These are phyloP conservation scores for Hyphochytrium catenoides DNA, from an alignment of 352 stramenopile genomes.

Conservation along the genomic window DNA sequence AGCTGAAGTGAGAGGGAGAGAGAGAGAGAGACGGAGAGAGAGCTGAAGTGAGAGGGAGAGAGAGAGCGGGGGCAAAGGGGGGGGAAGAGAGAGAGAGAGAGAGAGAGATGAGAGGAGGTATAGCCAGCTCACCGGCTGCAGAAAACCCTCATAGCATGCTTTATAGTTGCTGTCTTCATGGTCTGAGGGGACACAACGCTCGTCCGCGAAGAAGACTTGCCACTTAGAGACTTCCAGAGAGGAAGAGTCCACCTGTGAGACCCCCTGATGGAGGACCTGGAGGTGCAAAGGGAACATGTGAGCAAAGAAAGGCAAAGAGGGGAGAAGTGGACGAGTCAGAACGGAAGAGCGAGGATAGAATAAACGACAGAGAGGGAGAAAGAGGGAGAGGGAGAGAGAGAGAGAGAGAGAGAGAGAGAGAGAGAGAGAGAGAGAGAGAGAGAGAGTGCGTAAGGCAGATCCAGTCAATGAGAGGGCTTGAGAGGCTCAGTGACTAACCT, in stretches of 20 bases:
- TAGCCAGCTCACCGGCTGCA: no score
- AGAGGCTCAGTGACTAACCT: slow-evolving; percentile 11
- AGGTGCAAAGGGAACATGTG: not conserved
- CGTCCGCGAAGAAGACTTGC: slow-evolving; percentile 93
- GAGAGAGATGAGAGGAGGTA: no score
- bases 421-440: not conserved
- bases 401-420: not conserved
- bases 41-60: no score
- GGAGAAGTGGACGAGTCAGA: slow-evolving; percentile 1
- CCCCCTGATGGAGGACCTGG: slow-evolving; percentile 55
- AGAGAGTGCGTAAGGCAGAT: not conserved
- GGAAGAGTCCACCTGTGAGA: slow-evolving; percentile 36
- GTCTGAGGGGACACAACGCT: slow-evolving; percentile 77
- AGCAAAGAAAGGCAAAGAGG: slow-evolving; percentile 3
- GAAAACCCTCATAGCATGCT: slow-evolving; percentile 64
- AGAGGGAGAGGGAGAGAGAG: not conserved
- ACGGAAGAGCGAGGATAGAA: not conserved
- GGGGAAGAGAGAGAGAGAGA: no score
- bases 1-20: no score
- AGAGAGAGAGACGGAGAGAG: no score
- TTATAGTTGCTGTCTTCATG: slow-evolving; percentile 87
- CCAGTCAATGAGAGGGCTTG: not conserved
- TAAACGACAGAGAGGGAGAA: not conserved
- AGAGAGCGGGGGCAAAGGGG: no score
- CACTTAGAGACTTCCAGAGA: slow-evolving; percentile 81